phyloP scores from a whole-genome alignment of 2,329 filamentous ascomycete genomes.

The Chaetomiaceae sp. region DNA sequence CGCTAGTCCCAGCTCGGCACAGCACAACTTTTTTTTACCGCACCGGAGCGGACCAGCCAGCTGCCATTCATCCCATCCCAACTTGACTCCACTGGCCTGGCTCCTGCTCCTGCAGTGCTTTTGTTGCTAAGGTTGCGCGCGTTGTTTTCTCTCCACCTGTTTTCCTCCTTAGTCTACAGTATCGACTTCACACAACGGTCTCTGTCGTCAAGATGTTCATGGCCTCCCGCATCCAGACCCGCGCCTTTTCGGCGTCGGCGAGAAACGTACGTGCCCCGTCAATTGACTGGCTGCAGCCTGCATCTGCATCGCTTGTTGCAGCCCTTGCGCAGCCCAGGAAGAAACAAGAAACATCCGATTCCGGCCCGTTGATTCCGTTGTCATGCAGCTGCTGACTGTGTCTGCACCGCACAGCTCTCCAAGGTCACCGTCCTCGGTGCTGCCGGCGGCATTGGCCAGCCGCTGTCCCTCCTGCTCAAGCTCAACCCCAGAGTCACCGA shows the following conservation, averaged over 20 bases:
- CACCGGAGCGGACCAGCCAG: slow-evolving; percentile 10
- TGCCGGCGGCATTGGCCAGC: slow-evolving; percentile 96
- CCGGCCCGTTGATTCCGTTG: slow-evolving; percentile 6
- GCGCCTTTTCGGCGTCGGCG: slow-evolving; percentile 75
- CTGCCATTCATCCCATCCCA: neutral
- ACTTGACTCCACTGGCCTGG: neutral
- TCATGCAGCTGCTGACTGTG: slow-evolving; percentile 10
- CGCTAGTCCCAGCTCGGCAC: slow-evolving; percentile 2
- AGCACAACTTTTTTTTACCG: slow-evolving; percentile 15
- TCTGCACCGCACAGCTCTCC: slow-evolving; percentile 60
- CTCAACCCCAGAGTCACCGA: slow-evolving; percentile 91
- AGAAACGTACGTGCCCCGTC: slow-evolving; percentile 55
- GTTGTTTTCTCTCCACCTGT: slow-evolving; percentile 11
- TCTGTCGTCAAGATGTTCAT: slow-evolving; percentile 62
- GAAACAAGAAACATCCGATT: neutral
- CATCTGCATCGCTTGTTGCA: neutral
- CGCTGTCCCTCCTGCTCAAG: slow-evolving; percentile 96
- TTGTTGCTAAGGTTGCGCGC: no score
- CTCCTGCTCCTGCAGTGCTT: slow-evolving; percentile 2
- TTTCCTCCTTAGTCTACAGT: slow-evolving; percentile 3
- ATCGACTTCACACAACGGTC: slow-evolving; percentile 10
- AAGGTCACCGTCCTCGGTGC: slow-evolving; percentile 98
- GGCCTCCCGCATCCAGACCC: slow-evolving; percentile 62
- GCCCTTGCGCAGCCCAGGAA: neutral
- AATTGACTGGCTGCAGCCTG: neutral